A percentile compares a stretch with the other conserved stretches of the same genome.
These are phyloP conservation scores for Talaromyces funiculosus DNA, from an alignment of 2,329 filamentous ascomycete species.

Conservation along the genomic window DNA sequence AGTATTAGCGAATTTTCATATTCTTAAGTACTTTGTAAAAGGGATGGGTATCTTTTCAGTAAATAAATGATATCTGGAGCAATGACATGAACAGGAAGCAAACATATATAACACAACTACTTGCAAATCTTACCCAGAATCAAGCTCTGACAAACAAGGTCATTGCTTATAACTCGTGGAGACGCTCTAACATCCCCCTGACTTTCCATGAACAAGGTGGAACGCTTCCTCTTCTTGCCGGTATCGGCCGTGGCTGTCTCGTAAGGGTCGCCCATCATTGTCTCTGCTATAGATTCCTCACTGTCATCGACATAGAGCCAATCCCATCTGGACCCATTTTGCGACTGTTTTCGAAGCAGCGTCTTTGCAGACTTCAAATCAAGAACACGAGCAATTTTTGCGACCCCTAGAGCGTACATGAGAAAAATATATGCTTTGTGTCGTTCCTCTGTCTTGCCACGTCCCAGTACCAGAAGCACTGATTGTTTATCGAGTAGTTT, in stretches of 20 bases:
- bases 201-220: constrained; percentile 23
- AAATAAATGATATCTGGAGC: not conserved
- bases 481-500: constrained; percentile 59
- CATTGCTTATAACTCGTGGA: constrained; percentile 69
- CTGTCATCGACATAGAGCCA: constrained; percentile 75
- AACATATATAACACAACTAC: constrained; percentile 27
- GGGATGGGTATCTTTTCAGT: constrained; percentile 4
- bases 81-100: not conserved
- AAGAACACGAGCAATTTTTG: constrained; percentile 57
- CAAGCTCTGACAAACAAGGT: constrained; percentile 86
- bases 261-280: constrained; percentile 31
- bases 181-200: constrained; percentile 24
- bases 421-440: constrained; percentile 74
- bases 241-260: not conserved
- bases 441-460: constrained; percentile 57
- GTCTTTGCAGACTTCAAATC: constrained; percentile 61
- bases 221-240: constrained; percentile 42
- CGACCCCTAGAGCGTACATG: constrained; percentile 69
- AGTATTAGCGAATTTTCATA: not conserved
- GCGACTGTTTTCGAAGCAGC: constrained; percentile 49
- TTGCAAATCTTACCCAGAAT: constrained; percentile 77
- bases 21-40: not conserved
- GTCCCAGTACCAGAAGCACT: constrained; percentile 67
- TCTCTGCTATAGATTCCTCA: constrained; percentile 49
- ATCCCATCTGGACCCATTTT: constrained; percentile 51